Evolutionary conservation across 2,329 filamentous ascomycete genomes (phyloP), one percentile per base, ranked within the genome.

Genomic region (Boeremia exigua): DNA sequence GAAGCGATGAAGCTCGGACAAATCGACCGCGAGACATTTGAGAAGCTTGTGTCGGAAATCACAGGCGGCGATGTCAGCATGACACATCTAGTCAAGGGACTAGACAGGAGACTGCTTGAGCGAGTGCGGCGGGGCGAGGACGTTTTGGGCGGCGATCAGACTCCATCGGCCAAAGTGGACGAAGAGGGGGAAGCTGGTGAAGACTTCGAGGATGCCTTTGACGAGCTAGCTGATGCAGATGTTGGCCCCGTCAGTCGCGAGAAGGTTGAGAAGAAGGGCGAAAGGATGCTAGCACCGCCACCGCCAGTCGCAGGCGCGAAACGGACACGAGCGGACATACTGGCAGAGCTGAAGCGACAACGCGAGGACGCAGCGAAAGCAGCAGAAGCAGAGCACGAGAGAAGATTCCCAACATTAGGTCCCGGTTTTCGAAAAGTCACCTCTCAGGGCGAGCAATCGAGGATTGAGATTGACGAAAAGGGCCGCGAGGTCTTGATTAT

Each of bases 31-130:
- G 84, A 83, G 44, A 92, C 88, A 0, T 96, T 96, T 72, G 88
- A 94, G 66, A 86, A 84, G 66, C 75, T 94, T 36, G 82, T 89
- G 30, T 84, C 85, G 60, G 85, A 96, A 65, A 91, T 97, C 51
- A 80, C 91, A 0, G 93, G 92, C 3, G 94, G 93, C 7, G 90
- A 96, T 72, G 77, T 93, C 19, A 80, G 80, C 12, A 91, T 87
- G 65, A 96, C 92, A 12, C 92, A 96, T 80, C 77, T 97, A 62
- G 88, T 98, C 43, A 98, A 97, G 72, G 95, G 95, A 0, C 77
- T 99, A 45, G 95, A 99, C 76, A 90, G 92, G 72, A 89, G 90
- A 73, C 79, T 98, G 11, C 79, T 93, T 27, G 85, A 90, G 73
- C 82, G 87, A 62, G 82, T 90, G 56, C 83, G 84, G 57, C 83